Percentiles rank a stretch among this genome's conserved stretches.
These are phyloP conservation scores for Peterozyma toletana DNA, from an alignment of 805 yeast genomes.

Conservation along the genomic window DNA sequence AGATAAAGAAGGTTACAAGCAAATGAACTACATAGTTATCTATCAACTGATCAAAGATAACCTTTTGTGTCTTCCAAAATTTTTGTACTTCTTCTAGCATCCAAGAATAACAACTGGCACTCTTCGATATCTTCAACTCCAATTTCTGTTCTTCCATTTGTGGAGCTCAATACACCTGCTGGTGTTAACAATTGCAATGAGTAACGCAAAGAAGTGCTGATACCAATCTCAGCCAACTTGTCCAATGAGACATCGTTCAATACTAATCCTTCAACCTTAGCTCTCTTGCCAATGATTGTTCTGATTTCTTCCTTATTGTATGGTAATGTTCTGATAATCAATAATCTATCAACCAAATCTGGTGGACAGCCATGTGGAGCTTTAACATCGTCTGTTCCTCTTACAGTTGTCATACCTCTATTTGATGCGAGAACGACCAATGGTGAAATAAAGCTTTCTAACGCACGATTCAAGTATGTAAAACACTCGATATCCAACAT, in stretches of 20 bases:
- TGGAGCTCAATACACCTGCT: slow-evolving; percentile 73
- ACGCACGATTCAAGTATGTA: slow-evolving; percentile 87
- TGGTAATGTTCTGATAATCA: slow-evolving; percentile 89
- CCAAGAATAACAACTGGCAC: slow-evolving; percentile 76
- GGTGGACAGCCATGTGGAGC: slow-evolving; percentile 98
- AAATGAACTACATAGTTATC: too few species aligned
- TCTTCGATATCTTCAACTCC: slow-evolving; percentile 71
- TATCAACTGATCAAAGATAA: slow-evolving; percentile 7
- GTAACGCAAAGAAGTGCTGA: slow-evolving; percentile 78
- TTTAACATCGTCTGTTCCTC: slow-evolving; percentile 80
- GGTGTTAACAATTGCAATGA: slow-evolving; percentile 90
- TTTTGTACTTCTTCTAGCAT: slow-evolving; percentile 73
- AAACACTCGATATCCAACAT: slow-evolving; percentile 97
- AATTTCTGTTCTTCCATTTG: slow-evolving; percentile 66
- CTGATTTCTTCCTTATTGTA: slow-evolving; percentile 78
- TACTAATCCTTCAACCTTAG: slow-evolving; percentile 67
- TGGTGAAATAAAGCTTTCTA: slow-evolving; percentile 89
- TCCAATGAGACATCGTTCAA: slow-evolving; percentile 66
- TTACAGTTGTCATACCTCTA: slow-evolving; percentile 84
- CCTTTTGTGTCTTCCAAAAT: slow-evolving; percentile 44
- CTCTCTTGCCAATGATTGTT: slow-evolving; percentile 75
- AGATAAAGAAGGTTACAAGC: too few species aligned
- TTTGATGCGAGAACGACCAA: slow-evolving; percentile 94
- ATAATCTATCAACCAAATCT: slow-evolving; percentile 84
- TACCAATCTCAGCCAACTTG: slow-evolving; percentile 65